Evolutionary conservation across 306 rosid species (phyloP).

Genomic region (Lathyrus tuberosus): DNA sequence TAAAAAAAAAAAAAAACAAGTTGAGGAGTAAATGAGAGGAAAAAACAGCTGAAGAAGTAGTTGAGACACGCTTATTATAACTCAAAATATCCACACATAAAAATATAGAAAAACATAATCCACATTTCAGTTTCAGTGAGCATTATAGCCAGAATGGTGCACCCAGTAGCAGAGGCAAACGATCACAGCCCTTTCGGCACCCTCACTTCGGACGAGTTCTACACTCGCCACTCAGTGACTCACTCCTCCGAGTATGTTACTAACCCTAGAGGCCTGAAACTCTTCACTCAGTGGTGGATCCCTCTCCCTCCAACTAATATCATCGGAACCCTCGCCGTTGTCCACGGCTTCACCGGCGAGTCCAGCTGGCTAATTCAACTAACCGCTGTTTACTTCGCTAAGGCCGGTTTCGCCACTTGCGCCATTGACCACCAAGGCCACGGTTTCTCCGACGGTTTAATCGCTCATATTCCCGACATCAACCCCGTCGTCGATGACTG

Average conservation of each 20-base stretch:
- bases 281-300: slow-evolving; percentile 93
- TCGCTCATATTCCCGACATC: slow-evolving; percentile 81
- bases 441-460: slow-evolving; percentile 95
- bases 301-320: slow-evolving; percentile 65
- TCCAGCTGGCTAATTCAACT: slow-evolving; percentile 96
- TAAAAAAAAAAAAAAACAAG: too few species aligned
- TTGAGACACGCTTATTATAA: too few species aligned
- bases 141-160: slow-evolving; percentile 5
- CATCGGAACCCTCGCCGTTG: slow-evolving; percentile 66
- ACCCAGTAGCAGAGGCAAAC: slow-evolving; percentile 82
- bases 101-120: too few species aligned
- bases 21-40: too few species aligned
- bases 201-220: slow-evolving; percentile 72
- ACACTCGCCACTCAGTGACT: slow-evolving; percentile 70
- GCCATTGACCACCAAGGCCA: slow-evolving; percentile 98
- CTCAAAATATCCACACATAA: too few species aligned
- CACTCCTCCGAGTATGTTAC: slow-evolving; percentile 75
- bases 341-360: slow-evolving; percentile 96
- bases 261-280: slow-evolving; percentile 72
- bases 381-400: slow-evolving; percentile 75
- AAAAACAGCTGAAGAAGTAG: too few species aligned
- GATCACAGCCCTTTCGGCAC: slow-evolving; percentile 77
- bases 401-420: slow-evolving; percentile 82
- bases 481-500: slow-evolving; percentile 91
- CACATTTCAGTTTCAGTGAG: too few species aligned